Evolutionary conservation across 2,329 filamentous ascomycete genomes (phyloP).

Genomic region (Neonectria ditissima): DNA sequence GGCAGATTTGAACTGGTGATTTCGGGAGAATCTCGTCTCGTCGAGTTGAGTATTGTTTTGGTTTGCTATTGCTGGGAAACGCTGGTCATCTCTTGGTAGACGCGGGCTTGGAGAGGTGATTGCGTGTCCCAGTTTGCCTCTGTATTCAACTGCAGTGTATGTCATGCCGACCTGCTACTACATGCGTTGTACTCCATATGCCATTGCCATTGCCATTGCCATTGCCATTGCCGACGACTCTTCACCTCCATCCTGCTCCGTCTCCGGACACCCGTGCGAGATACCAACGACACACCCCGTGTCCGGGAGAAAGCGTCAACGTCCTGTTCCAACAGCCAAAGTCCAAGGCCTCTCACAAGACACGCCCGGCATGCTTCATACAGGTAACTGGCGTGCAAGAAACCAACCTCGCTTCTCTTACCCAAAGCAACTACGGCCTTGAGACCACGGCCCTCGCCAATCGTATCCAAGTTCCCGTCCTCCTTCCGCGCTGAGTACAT

Average conservation of each 20-base stretch:
- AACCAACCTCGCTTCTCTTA: no score
- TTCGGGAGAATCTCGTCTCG: neutral
- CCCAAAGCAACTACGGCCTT: no score
- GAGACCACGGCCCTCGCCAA: neutral
- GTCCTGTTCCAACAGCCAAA: neutral
- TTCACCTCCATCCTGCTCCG: no score
- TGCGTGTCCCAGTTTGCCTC: slow-evolving; percentile 7
- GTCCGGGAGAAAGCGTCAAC: neutral
- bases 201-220: neutral
- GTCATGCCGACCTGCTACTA: neutral
- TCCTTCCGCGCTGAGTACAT: slow-evolving; percentile 14
- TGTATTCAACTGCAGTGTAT: slow-evolving; percentile 6
- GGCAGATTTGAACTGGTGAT: no score
- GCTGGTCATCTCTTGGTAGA: slow-evolving; percentile 3
- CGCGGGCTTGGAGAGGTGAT: slow-evolving; percentile 1
- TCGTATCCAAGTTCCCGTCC: neutral
- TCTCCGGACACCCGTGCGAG: no score
- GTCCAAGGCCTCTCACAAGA: no score
- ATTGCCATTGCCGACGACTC: no score
- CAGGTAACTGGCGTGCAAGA: no score
- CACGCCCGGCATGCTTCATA: no score
- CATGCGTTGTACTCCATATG: neutral
- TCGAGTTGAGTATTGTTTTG: neutral
- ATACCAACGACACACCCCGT: neutral
- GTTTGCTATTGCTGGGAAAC: neutral